Conservation (phyloP, 441 rosid species). For the Populus hybrid region DNA sequence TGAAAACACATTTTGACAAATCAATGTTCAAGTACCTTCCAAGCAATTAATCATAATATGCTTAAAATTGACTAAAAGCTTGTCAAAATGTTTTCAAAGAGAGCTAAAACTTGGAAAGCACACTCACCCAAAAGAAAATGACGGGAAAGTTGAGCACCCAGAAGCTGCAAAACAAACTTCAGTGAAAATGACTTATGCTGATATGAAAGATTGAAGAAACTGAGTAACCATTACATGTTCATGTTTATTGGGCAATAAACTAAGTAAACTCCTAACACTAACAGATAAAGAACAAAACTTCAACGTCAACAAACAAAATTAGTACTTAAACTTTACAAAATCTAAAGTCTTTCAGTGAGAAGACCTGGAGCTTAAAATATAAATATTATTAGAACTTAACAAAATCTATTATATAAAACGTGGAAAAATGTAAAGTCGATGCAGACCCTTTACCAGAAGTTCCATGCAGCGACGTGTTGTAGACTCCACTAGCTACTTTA, state of each 20-base stretch:
- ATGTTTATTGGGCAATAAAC: neutral
- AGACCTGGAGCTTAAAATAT: too few species aligned
- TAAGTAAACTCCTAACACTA: neutral
- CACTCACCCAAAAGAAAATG: neutral
- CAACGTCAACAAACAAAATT: neutral
- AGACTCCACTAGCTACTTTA: neutral
- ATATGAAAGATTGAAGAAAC: constrained; percentile 1
- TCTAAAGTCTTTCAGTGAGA: neutral
- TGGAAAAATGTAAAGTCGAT: constrained; percentile 1
- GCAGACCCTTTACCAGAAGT: neutral
- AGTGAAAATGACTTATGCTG: neutral
- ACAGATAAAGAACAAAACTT: neutral
- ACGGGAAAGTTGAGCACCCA: neutral
- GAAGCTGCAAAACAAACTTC: constrained; percentile 7
- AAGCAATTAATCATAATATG: neutral
- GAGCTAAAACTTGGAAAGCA: neutral
- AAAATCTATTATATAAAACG: neutral
- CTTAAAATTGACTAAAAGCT: constrained; percentile 3
- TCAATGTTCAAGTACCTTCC: neutral
- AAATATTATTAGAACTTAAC: neutral
- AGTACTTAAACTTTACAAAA: neutral
- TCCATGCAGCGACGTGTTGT: neutral
- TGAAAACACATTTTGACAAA: neutral
- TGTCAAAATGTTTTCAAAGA: neutral
- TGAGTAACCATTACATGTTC: neutral